Conservation (phyloP, 2,329 filamentous ascomycete genomes). For the Ilyonectria mors-panacis region DNA sequence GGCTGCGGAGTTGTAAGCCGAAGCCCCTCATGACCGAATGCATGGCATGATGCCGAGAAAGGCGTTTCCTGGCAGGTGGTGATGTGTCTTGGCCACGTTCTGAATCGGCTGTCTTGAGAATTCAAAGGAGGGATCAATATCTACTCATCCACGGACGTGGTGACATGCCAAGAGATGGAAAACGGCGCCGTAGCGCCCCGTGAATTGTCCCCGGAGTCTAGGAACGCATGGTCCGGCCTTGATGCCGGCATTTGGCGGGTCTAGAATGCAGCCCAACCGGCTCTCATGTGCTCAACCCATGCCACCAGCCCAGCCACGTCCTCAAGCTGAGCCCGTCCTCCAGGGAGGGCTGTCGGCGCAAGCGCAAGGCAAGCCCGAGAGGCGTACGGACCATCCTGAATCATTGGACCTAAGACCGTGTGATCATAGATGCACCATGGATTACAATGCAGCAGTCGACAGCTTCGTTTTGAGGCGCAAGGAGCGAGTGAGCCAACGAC, state of each 20-base stretch:
- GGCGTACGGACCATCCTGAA: background rate
- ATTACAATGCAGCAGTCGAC: background rate
- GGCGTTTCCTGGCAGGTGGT: background rate
- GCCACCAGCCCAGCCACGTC: background rate
- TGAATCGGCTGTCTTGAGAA: background rate
- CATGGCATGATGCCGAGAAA: too few relatives aligned
- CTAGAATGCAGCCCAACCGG: background rate
- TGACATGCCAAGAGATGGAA: background rate
- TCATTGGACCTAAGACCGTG: background rate
- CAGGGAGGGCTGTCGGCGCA: background rate
- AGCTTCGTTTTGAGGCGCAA: background rate
- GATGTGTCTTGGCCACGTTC: background rate
- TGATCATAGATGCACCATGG: background rate
- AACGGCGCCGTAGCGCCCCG: background rate
- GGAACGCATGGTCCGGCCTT: conserved; percentile 1
- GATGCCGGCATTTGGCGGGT: background rate
- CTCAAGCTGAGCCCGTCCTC: background rate
- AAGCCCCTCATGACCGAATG: background rate
- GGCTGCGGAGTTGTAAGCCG: background rate
- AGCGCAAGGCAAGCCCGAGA: background rate
- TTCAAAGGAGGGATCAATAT: background rate
- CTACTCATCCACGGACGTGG: background rate
- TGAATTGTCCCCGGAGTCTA: background rate
- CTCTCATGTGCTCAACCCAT: background rate
- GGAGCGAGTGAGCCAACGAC: background rate